phyloP scores from a whole-genome alignment of 164 flowering plant species.

The Kalanchoe fedtschenkoi region DNA sequence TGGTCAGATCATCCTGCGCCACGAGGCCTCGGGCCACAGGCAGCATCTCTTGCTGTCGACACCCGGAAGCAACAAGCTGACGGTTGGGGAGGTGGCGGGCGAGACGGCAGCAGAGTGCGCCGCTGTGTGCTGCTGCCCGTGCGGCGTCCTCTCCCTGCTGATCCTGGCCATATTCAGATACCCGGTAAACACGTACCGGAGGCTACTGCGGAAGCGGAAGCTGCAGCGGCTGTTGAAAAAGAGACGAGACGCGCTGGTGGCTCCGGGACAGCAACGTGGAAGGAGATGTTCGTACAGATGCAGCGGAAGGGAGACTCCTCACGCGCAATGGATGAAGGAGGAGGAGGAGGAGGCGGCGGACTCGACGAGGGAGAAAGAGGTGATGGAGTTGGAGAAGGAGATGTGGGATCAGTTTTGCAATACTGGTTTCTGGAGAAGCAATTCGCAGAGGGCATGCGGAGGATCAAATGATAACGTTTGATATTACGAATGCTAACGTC shows the following conservation, averaged over 20 bases:
- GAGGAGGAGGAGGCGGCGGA: not conserved
- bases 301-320: conserved; percentile 23
- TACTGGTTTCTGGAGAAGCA: conserved; percentile 84
- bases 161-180: conserved; percentile 55
- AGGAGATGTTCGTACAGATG: conserved; percentile 19
- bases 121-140: conserved; percentile 77
- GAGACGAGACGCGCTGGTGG: conserved; percentile 15
- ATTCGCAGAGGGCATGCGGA: conserved; percentile 54
- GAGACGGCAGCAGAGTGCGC: conserved; percentile 72
- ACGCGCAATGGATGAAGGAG: too few species aligned
- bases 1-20: too few species aligned
- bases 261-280: conserved; percentile 14
- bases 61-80: too few species aligned
- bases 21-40: too few species aligned
- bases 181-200: conserved; percentile 64
- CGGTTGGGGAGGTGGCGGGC: too few species aligned
- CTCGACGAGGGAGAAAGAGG: conserved; percentile 17
- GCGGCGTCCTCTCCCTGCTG: conserved; percentile 43
- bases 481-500: too few species aligned
- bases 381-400: conserved; percentile 56
- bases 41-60: too few species aligned
- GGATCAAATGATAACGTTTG: too few species aligned
- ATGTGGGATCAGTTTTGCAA: conserved; percentile 64
- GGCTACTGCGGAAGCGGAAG: conserved; percentile 33
- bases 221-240: conserved; percentile 18